These are phyloP conservation scores for Cercospora citrullina DNA, from an alignment of 2,329 filamentous ascomycete species.

Conservation along the genomic window DNA sequence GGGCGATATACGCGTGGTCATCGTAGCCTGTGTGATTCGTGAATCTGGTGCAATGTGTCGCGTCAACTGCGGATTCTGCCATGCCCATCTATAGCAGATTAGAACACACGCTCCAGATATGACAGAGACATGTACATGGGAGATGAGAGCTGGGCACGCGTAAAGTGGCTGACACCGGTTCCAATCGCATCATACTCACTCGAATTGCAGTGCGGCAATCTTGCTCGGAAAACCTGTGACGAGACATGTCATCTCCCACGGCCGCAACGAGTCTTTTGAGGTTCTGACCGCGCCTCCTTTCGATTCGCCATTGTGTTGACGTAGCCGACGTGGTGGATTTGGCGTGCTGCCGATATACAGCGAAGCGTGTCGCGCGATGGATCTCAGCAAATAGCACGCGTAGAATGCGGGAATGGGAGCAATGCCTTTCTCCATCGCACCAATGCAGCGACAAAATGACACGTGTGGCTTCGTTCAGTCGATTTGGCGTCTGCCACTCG, in stretches of 20 bases:
- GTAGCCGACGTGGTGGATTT: constrained; percentile 77
- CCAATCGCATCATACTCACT: constrained; percentile 57
- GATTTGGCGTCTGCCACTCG: background rate
- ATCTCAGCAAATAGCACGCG: constrained; percentile 88
- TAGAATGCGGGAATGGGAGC: constrained; percentile 80
- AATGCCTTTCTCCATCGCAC: constrained; percentile 30
- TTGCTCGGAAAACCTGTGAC: constrained; percentile 87
- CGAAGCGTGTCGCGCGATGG: constrained; percentile 67
- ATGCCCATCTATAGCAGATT: constrained; percentile 69
- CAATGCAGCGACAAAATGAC: background rate
- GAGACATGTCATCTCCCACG: constrained; percentile 88
- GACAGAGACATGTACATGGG: background rate
- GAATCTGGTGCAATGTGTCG: constrained; percentile 69
- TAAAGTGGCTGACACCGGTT: background rate
- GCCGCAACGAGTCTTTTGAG: constrained; percentile 64
- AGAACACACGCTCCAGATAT: background rate
- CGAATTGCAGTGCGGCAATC: constrained; percentile 87
- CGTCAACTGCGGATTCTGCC: constrained; percentile 81
- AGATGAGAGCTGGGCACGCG: background rate
- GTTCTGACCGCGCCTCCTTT: constrained; percentile 82
- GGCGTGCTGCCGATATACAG: constrained; percentile 93
- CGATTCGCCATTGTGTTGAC: constrained; percentile 84
- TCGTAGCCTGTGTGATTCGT: constrained; percentile 55
- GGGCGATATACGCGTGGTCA: constrained; percentile 38
- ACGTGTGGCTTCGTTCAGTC: background rate